phyloP scores from a whole-genome alignment of 108 stramenopile species.

The Skeletonema marinoi region DNA sequence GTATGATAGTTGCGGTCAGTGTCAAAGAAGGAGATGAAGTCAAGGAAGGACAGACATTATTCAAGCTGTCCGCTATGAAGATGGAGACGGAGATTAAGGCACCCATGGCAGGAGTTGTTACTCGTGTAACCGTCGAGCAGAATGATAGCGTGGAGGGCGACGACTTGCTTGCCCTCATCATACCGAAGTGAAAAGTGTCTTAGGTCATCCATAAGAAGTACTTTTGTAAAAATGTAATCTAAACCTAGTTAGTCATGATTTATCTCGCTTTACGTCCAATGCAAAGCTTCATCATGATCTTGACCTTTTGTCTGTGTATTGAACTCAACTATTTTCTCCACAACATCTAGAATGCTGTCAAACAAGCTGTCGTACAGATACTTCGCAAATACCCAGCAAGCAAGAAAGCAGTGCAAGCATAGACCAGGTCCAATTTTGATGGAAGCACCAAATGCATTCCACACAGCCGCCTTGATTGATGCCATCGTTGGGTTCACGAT shows the following conservation, averaged over 20 bases:
- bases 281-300: neutral
- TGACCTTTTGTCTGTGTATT: neutral
- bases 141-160: conserved; percentile 67
- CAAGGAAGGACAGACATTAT: conserved; percentile 58
- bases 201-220: neutral
- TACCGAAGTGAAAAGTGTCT: neutral
- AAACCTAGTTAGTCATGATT: neutral
- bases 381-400: conserved; percentile 15
- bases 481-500: conserved; percentile 77
- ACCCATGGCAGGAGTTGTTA: conserved; percentile 52
- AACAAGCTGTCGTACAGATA: conserved; percentile 46
- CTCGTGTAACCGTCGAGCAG: conserved; percentile 39
- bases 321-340: conserved; percentile 27
- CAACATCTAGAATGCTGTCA: conserved; percentile 45
- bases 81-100: conserved; percentile 81
- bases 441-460: neutral
- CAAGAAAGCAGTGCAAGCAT: conserved; percentile 22
- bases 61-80: conserved; percentile 84
- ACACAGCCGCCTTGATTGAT: conserved; percentile 30
- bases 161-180: conserved; percentile 39
- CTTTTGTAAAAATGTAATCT: no score
- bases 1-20: conserved; percentile 64
- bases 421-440: conserved; percentile 60
- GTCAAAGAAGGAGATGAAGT: conserved; percentile 64
- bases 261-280: neutral